Conservation (phyloP, 2,329 filamentous ascomycete genomes). For the Nigrospora oryzae region DNA sequence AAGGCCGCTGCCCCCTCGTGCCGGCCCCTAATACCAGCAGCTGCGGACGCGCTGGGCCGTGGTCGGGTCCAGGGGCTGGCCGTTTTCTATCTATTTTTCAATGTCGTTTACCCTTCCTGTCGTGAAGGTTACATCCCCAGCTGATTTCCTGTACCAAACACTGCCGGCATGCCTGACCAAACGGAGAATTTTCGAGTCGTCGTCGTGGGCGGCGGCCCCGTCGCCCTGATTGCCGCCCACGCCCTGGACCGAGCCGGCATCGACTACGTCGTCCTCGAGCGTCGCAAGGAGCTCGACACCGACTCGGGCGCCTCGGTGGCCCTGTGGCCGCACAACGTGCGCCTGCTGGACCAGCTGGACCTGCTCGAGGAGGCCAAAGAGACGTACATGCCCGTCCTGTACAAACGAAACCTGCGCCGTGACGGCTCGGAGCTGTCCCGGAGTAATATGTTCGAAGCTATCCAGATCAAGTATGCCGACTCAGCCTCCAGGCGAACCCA, state of each 20-base stretch:
- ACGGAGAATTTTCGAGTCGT: conserved; percentile 13
- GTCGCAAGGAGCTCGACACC: conserved; percentile 11
- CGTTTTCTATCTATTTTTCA: no score
- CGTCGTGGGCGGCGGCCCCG: conserved; percentile 17
- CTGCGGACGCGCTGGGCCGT: no score
- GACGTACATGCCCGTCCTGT: conserved; percentile 5
- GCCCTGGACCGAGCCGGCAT: conserved; percentile 15
- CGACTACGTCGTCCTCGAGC: conserved; percentile 19
- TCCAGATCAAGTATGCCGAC: conserved; percentile 4
- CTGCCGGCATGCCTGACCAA: background rate
- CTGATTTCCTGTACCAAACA: no score
- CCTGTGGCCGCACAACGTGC: conserved; percentile 16
- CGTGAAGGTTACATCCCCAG: no score
- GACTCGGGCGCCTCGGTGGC: conserved; percentile 12
- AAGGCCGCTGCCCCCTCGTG: no score
- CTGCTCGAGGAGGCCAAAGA: conserved; percentile 5
- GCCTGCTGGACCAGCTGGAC: conserved; percentile 17
- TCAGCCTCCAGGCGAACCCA: conserved; percentile 1
- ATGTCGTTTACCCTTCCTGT: no score
- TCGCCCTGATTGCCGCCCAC: conserved; percentile 16
- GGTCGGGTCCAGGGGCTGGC: no score
- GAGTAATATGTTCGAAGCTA: conserved; percentile 7
- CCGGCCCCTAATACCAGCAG: no score
- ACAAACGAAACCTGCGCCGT: conserved; percentile 4
- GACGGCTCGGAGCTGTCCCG: conserved; percentile 5